Conservation (phyloP, 1,284 basidiomycete species). For the Microbotryomycetes sp. region DNA sequence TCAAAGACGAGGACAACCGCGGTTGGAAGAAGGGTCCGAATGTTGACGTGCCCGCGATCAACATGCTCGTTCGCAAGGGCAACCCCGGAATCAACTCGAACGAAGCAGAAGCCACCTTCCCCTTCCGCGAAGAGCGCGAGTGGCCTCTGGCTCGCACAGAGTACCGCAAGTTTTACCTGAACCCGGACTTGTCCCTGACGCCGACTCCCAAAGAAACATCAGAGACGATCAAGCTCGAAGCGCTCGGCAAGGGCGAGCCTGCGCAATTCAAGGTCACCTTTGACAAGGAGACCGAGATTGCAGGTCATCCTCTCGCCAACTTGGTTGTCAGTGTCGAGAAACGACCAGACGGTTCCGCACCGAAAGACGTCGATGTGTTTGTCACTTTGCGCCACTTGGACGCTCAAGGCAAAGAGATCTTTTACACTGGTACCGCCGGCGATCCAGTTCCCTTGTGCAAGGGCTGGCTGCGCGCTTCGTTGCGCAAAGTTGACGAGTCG, state of each 20-base stretch:
- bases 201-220: conserved; percentile 1
- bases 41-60: conserved; percentile 35
- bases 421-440: conserved; percentile 40
- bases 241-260: conserved; percentile 24
- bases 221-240: conserved; percentile 9
- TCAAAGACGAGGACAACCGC: conserved; percentile 33
- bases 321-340: conserved; percentile 31
- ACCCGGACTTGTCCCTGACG: conserved; percentile 5
- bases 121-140: conserved; percentile 26
- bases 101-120: conserved; percentile 37
- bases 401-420: conserved; percentile 37
- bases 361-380: conserved; percentile 40
- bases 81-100: conserved; percentile 39
- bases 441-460: conserved; percentile 39
- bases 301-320: conserved; percentile 37
- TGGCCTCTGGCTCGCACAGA: conserved; percentile 39
- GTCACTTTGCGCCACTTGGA: conserved; percentile 39
- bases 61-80: conserved; percentile 37
- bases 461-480: conserved; percentile 39
- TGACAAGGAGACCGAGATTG: conserved; percentile 38
- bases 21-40: conserved; percentile 39
- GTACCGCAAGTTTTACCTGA: conserved; percentile 35
- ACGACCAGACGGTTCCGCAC: conserved; percentile 27
- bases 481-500: conserved; percentile 34
- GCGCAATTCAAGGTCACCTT: conserved; percentile 30